Evolutionary conservation across 2,329 filamentous ascomycete genomes (phyloP), one percentile per base, ranked within the genome.

Genomic region (Alternaria gansuensis): DNA sequence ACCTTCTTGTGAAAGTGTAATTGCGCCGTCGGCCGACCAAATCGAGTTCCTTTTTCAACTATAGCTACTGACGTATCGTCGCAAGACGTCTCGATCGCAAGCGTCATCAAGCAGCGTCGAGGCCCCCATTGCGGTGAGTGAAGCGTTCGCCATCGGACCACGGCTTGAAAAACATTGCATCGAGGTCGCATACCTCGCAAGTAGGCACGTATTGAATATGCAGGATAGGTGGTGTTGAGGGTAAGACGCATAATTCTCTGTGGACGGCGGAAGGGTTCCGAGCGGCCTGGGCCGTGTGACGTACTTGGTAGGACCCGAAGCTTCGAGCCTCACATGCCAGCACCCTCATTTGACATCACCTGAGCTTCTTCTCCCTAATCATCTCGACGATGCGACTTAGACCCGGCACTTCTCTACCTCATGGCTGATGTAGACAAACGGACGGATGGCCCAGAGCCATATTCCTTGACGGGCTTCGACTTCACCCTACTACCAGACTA

Each of bases 61-160:
- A 98, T 79, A 29, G 94, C 90, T 21, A 97, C 93, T 57, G 90
- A 93, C 1, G 93, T 97, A 80, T 98, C 94, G 79, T 98, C 94
- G 83, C 94, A 95, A 3, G 90, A 93, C 9, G 90, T 90, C 76
- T 95, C 91, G 72, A 95, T 93, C 51, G 90, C 90, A 48, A 94
- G 84, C 5, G 82, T 83, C 59, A 78, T 71, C 46, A 81, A 64
- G 39, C 55, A 50, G 39, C 78, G 76, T 23, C 43, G 52, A 14
- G 33, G 14, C 24, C 23, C 39, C 51, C 54, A 62, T 63, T 53
- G 60, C 41, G 54, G 49, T 21, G 28, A 46, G 21, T 23, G 34
- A 8, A 28, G n/a, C 37, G 28, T 49, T 37, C 37, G 54, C 36
- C 49, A 51, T 45, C 57, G 59, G 40, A 48, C 33, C 36, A 41